A percentile compares a stretch with the other conserved stretches of the same genome.
Conservation (phyloP, 768 basidiomycete species). For the Boletus reticulatus region DNA sequence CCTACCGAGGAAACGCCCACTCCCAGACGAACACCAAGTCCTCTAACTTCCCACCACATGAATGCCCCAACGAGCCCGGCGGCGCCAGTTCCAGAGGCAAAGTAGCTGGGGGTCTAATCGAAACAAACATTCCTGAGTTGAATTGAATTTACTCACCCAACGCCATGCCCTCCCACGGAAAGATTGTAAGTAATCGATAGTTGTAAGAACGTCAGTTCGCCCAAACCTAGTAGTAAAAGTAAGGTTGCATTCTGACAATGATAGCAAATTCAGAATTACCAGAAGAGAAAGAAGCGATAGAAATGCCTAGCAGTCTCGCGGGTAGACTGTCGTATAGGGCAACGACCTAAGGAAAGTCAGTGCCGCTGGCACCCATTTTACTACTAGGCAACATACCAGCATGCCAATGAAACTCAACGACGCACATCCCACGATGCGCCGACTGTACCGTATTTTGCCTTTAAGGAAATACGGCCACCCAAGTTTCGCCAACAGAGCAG, state of each 20-base stretch:
- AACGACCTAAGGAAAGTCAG: conserved; percentile 55
- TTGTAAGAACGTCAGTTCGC: conserved; percentile 93
- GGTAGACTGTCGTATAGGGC: conserved; percentile 64
- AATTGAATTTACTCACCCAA: conserved; percentile 55
- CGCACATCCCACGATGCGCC: conserved; percentile 74
- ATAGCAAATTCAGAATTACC: conserved; percentile 41
- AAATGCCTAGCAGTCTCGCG: conserved; percentile 78
- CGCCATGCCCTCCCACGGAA: conserved; percentile 70
- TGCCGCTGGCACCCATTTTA: not conserved
- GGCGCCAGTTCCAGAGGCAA: conserved; percentile 91
- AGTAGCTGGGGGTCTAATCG: conserved; percentile 56
- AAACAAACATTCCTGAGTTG: not conserved
- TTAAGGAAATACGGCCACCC: conserved; percentile 91
- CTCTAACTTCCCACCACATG: conserved; percentile 91
- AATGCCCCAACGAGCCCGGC: conserved; percentile 92
- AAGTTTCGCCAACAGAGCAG: conserved; percentile 82
- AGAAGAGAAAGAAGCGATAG: conserved; percentile 82
- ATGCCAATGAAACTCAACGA: conserved; percentile 77
- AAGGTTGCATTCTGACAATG: not conserved
- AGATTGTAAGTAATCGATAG: conserved; percentile 81
- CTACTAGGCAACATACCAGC: conserved; percentile 61
- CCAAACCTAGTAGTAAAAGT: conserved; percentile 58
- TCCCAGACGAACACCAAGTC: conserved; percentile 78
- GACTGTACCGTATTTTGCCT: conserved; percentile 79
- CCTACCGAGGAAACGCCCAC: conserved; percentile 81